Evolutionary conservation across 345 rosid species (phyloP).

Genomic region (Salix suchowensis): DNA sequence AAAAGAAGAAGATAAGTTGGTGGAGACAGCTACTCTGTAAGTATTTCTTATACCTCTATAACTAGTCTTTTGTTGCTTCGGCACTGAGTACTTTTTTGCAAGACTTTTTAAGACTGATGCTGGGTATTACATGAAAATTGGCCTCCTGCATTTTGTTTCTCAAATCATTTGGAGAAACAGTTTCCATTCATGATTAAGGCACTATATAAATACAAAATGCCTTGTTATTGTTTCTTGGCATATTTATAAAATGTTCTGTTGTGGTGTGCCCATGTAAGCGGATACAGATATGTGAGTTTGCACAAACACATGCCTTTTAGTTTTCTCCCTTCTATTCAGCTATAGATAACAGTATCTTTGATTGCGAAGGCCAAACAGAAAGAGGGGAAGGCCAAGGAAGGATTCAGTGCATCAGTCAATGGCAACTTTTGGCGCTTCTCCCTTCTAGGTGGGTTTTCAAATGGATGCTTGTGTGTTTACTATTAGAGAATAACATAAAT

Average conservation of each 20-base stretch:
- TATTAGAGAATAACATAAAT: too few species aligned
- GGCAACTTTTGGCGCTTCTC: not conserved
- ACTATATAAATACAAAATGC: not conserved
- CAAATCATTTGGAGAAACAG: not conserved
- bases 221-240: not conserved
- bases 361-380: conserved; percentile 3
- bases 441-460: not conserved
- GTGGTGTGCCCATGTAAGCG: not conserved
- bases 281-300: not conserved
- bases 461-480: not conserved
- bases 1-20: not conserved
- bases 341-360: not conserved
- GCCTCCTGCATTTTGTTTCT: not conserved
- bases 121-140: not conserved
- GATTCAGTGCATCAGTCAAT: not conserved
- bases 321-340: not conserved
- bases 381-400: conserved; percentile 16
- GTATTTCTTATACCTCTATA: not conserved
- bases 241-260: not conserved
- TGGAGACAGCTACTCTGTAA: not conserved
- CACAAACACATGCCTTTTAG: not conserved
- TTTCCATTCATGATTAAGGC: not conserved
- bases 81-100: not conserved
- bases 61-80: not conserved
- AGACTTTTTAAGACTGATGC: not conserved